Percentiles rank a stretch among this genome's conserved stretches.
Conservation (phyloP, 2,329 filamentous ascomycete genomes). For the Rhynchosporium agropyri region DNA sequence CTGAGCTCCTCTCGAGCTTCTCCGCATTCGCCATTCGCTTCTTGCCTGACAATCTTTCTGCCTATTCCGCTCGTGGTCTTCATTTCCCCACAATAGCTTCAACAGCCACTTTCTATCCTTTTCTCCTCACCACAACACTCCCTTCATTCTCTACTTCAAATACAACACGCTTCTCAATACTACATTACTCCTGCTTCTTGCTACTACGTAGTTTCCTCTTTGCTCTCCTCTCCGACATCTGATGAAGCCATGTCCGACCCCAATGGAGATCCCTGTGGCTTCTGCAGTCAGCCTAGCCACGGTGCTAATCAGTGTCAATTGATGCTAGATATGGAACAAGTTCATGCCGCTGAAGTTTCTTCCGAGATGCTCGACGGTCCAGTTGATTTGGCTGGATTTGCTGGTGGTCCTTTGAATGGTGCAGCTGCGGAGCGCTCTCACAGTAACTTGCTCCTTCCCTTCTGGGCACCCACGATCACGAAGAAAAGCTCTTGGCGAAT, state of each 20-base stretch:
- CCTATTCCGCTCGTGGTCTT: background rate
- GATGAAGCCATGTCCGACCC: conserved; percentile 1
- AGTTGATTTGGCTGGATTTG: background rate
- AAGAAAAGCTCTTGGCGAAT: background rate
- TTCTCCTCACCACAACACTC: background rate
- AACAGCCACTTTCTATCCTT: conserved; percentile 1
- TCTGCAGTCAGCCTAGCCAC: background rate
- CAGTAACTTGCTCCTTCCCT: background rate
- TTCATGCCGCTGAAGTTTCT: background rate
- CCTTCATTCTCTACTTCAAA: background rate
- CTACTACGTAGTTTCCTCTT: background rate
- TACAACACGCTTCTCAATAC: background rate
- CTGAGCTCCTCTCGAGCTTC: background rate
- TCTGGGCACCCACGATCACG: background rate
- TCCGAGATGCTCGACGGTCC: background rate
- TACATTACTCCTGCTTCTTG: background rate
- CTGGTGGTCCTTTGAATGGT: background rate
- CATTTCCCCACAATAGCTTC: background rate
- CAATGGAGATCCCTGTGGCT: background rate
- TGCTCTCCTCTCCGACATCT: background rate
- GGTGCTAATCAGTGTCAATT: background rate
- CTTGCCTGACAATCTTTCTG: background rate
- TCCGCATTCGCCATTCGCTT: background rate
- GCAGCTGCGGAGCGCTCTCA: background rate
- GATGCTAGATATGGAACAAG: background rate